Conservation (phyloP, 139 green algal genomes). For the Haematococcus lacustris region DNA sequence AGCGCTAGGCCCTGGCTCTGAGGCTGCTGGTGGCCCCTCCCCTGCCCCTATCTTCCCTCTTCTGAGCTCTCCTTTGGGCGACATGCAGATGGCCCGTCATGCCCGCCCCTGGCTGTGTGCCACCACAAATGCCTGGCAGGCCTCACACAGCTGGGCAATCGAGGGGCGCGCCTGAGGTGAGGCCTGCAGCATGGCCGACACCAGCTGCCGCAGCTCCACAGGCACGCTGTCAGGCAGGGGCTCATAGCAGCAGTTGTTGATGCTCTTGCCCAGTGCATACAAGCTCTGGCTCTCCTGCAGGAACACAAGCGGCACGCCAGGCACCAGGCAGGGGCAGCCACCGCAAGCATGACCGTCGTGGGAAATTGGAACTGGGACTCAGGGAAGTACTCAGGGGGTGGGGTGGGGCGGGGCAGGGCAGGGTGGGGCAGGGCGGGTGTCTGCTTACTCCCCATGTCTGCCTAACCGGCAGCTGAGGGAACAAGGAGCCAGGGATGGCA, state of each 20-base stretch:
- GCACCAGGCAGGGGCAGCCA: neutral
- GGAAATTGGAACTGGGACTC: neutral
- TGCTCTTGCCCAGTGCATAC: conserved; percentile 47
- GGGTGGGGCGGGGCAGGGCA: neutral
- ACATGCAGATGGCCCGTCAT: too few species aligned
- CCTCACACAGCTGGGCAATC: conserved; percentile 17
- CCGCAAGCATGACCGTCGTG: neutral
- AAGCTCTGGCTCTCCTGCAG: conserved; percentile 37
- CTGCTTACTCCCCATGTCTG: neutral
- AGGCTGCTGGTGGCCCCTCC: too few species aligned
- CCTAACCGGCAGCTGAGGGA: neutral
- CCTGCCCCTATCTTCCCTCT: too few species aligned
- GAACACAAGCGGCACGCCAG: neutral
- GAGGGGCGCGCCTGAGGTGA: conserved; percentile 5
- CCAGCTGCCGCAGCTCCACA: conserved; percentile 12
- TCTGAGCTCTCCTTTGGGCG: too few species aligned
- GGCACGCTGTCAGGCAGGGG: conserved; percentile 20
- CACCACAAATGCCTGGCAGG: neutral
- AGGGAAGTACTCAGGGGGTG: neutral
- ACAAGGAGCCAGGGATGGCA: neutral
- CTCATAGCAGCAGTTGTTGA: conserved; percentile 38
- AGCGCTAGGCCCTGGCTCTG: too few species aligned
- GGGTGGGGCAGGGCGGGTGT: neutral
- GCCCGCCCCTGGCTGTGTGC: too few species aligned
- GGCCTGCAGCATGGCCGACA: conserved; percentile 26